Conservation (phyloP, 768 basidiomycete genomes). For the Cystofilobasidium capitatum region DNA sequence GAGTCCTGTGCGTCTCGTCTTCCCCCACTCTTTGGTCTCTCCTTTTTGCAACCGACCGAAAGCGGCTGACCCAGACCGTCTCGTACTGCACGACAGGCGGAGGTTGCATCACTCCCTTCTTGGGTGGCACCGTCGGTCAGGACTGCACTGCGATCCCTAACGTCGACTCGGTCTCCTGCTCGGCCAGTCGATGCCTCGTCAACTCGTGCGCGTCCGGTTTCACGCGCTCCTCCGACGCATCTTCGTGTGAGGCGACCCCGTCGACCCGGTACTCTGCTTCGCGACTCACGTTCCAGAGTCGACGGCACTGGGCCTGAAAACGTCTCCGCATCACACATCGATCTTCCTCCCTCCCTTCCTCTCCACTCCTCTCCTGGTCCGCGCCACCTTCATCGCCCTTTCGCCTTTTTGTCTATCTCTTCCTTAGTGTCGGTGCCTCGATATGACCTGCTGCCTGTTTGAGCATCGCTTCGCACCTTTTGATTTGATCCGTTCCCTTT, state of each 20-base stretch:
- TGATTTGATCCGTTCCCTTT: too few relatives aligned
- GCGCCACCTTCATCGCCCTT: too few relatives aligned
- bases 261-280: background rate
- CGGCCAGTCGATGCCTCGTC: constrained; percentile 39
- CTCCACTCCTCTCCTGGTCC: too few relatives aligned
- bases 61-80: background rate
- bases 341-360: background rate
- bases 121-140: constrained; percentile 42
- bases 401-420: too few relatives aligned
- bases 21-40: background rate
- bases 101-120: background rate
- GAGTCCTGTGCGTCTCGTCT: background rate
- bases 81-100: background rate
- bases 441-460: too few relatives aligned
- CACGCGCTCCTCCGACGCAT: background rate
- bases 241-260: background rate
- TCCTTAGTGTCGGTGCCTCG: too few relatives aligned
- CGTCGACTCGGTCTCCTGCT: constrained; percentile 63
- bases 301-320: background rate
- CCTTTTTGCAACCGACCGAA: background rate
- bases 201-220: constrained; percentile 35
- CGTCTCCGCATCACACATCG: background rate
- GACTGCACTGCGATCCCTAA: constrained; percentile 62
- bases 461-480: too few relatives aligned
- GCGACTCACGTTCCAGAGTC: background rate